Evolutionary conservation across 139 green algal genomes (phyloP).

Genomic region (Chlorella sorokiniana): DNA sequence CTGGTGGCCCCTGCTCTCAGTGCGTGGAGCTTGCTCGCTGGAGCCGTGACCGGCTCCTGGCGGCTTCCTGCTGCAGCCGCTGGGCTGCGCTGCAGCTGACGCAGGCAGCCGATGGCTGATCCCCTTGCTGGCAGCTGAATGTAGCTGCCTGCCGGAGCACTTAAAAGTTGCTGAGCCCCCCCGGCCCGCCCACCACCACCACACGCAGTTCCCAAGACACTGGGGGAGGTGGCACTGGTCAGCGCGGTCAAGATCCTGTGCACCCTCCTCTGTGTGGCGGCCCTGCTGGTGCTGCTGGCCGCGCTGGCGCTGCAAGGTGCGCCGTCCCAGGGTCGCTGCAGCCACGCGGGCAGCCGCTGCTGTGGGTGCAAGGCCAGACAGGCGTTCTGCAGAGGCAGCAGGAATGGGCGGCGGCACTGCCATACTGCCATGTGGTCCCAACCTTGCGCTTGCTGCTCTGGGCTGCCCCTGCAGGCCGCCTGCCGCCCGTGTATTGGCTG

Average conservation of each 20-base stretch:
- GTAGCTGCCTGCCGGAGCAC: too few species aligned
- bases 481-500: slow-evolving; percentile 15
- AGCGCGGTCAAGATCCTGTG: neutral
- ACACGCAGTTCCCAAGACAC: slow-evolving; percentile 13
- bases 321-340: too few species aligned
- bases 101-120: too few species aligned
- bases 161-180: too few species aligned
- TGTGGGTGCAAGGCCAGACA: too few species aligned
- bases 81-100: too few species aligned
- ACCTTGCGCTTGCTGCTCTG: neutral
- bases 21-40: neutral
- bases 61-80: neutral
- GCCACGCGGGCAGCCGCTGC: too few species aligned
- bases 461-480: neutral
- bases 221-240: slow-evolving; percentile 14
- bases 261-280: neutral
- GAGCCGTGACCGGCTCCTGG: neutral
- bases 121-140: too few species aligned
- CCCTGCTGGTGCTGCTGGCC: neutral
- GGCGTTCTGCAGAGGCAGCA: too few species aligned
- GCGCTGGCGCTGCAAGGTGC: slow-evolving; percentile 1
- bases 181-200: too few species aligned
- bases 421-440: too few species aligned
- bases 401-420: too few species aligned
- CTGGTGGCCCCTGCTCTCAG: slow-evolving; percentile 12